These are phyloP conservation scores for Phalaenopsis equestris DNA, from an alignment of 106 monocot genomes.

Conservation along the genomic window DNA sequence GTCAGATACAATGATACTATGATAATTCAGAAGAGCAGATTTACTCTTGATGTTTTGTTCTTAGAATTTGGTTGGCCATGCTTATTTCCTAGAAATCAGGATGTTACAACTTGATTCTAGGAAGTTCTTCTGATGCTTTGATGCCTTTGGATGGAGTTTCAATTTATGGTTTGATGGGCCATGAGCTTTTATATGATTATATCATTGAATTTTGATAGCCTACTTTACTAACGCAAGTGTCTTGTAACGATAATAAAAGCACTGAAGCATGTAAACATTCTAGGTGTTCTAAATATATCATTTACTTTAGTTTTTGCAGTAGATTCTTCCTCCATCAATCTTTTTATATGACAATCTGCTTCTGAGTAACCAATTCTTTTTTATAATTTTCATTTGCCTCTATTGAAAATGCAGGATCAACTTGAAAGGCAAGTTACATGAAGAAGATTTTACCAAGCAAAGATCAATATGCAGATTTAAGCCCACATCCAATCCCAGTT, in stretches of 20 bases:
- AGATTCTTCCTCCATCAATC: neutral
- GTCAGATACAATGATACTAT: too few relatives aligned
- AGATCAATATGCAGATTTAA: constrained; percentile 49
- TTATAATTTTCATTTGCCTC: neutral
- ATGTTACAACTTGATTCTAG: too few relatives aligned
- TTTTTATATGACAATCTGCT: neutral
- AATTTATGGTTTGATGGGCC: too few relatives aligned
- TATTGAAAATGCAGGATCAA: constrained; percentile 20
- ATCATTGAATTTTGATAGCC: too few relatives aligned
- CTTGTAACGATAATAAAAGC: neutral
- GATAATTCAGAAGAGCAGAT: too few relatives aligned
- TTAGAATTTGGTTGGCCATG: too few relatives aligned
- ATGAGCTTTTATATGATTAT: too few relatives aligned
- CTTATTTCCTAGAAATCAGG: too few relatives aligned
- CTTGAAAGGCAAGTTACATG: constrained; percentile 21
- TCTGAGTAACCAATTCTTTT: neutral
- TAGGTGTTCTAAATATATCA: neutral
- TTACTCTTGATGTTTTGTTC: too few relatives aligned
- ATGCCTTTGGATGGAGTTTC: too few relatives aligned
- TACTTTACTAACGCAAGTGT: neutral
- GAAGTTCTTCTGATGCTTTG: too few relatives aligned
- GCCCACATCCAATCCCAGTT: neutral
- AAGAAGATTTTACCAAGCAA: constrained; percentile 14
- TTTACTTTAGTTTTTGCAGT: neutral
- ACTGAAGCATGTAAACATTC: neutral